phyloP scores from a whole-genome alignment of 2,329 filamentous ascomycete species.

The Zasmidium cellare region DNA sequence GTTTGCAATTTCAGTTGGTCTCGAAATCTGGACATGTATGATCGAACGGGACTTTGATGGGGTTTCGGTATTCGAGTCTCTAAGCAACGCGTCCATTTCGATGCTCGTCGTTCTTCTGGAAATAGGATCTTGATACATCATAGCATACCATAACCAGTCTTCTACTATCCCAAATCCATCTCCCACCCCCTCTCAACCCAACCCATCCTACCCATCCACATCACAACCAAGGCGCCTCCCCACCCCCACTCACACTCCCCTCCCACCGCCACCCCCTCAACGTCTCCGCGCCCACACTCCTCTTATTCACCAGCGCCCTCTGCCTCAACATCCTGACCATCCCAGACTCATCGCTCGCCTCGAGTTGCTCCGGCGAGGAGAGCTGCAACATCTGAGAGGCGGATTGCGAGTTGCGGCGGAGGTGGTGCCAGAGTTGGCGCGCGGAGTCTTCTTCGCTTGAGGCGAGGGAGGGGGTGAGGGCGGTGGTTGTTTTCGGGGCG shows the following conservation, averaged over 20 bases:
- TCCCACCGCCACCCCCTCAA: constrained; percentile 38
- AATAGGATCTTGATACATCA: no score
- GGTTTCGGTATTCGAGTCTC: no score
- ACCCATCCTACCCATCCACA: no score
- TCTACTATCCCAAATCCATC: no score
- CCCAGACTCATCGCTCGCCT: constrained; percentile 23
- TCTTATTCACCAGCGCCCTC: constrained; percentile 40
- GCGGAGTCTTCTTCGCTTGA: constrained; percentile 30
- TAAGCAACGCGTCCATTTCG: no score
- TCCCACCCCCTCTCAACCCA: no score
- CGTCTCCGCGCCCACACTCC: constrained; percentile 43
- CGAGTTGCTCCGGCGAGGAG: constrained; percentile 26
- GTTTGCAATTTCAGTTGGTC: no score
- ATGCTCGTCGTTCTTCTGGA: no score
- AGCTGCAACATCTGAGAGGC: constrained; percentile 24
- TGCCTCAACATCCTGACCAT: constrained; percentile 30
- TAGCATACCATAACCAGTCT: no score
- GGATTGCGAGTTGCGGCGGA: constrained; percentile 35
- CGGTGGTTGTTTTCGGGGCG: constrained; percentile 14
- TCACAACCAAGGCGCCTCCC: constrained; percentile 31
- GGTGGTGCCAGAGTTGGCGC: constrained; percentile 40
- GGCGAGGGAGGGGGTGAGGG: constrained; percentile 2
- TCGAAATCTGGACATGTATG: no score
- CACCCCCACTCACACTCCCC: constrained; percentile 14
- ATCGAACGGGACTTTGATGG: no score